Conservation (phyloP, 108 stramenopile genomes). For the Nitzschia sp. region DNA sequence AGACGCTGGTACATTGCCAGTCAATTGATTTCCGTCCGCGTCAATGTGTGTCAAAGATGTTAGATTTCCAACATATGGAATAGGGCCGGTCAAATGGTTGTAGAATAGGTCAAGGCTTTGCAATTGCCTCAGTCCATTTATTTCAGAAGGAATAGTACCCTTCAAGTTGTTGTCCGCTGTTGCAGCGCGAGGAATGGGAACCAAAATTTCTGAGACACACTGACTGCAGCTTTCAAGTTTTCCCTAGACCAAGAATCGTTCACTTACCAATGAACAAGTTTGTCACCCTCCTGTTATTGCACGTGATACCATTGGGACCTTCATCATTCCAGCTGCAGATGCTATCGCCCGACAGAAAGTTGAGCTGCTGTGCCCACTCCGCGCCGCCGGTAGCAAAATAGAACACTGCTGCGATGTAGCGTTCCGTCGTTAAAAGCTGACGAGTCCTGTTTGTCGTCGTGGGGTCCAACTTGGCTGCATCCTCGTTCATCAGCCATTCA, state of each 20-base stretch:
- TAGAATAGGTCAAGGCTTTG: neutral
- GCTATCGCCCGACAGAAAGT: constrained; percentile 4
- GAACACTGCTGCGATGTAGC: constrained; percentile 12
- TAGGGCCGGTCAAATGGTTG: constrained; percentile 40
- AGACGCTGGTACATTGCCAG: constrained; percentile 25
- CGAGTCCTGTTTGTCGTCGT: neutral
- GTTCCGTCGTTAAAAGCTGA: neutral
- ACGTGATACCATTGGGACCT: neutral
- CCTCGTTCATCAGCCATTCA: neutral
- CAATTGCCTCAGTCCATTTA: constrained; percentile 39
- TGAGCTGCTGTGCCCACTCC: neutral
- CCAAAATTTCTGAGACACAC: neutral
- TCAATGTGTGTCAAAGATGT: constrained; percentile 41
- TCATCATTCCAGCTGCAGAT: constrained; percentile 20
- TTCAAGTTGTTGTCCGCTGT: constrained; percentile 3
- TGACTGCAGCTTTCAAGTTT: neutral
- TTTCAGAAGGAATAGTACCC: constrained; percentile 45
- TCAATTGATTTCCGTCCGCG: constrained; percentile 21
- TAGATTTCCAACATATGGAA: constrained; percentile 60
- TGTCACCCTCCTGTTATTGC: neutral
- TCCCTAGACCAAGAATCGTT: neutral
- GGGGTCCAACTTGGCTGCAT: neutral
- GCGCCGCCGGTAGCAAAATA: constrained; percentile 13
- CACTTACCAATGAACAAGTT: neutral
- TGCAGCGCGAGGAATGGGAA: neutral